Conservation (phyloP, 805 yeast genomes). For the Starmera dryadoides region DNA sequence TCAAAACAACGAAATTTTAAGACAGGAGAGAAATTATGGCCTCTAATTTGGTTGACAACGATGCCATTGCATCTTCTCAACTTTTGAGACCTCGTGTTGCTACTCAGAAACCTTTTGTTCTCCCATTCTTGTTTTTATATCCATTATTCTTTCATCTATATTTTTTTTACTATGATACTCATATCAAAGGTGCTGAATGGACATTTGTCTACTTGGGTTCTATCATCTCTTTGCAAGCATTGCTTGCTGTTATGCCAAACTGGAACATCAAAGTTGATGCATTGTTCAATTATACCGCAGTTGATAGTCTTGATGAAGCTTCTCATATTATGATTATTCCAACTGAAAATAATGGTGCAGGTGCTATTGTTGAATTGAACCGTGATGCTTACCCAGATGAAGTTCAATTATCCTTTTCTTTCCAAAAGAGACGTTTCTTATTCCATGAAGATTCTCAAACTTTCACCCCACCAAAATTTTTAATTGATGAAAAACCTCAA, state of each 20-base stretch:
- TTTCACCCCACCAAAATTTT: slow-evolving; percentile 79
- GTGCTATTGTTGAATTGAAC: slow-evolving; percentile 64
- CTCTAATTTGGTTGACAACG: slow-evolving; percentile 54
- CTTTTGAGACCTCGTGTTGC: slow-evolving; percentile 64
- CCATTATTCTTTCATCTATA: slow-evolving; percentile 68
- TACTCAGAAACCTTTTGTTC: slow-evolving; percentile 63
- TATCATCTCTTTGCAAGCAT: slow-evolving; percentile 61
- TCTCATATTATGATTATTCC: slow-evolving; percentile 71
- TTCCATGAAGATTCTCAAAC: slow-evolving; percentile 43
- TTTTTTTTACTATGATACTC: slow-evolving; percentile 61
- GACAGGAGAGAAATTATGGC: slow-evolving; percentile 1
- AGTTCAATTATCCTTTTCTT: slow-evolving; percentile 62
- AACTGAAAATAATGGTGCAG: slow-evolving; percentile 77
- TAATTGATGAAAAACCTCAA: slow-evolving; percentile 49
- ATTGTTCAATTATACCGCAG: slow-evolving; percentile 57
- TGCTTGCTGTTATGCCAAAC: slow-evolving; percentile 85
- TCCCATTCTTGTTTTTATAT: slow-evolving; percentile 76
- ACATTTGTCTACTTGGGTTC: slow-evolving; percentile 82
- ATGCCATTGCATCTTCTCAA: slow-evolving; percentile 64
- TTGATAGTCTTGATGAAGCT: slow-evolving; percentile 52
- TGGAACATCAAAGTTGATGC: slow-evolving; percentile 78
- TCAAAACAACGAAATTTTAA: no score
- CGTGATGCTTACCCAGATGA: slow-evolving; percentile 50
- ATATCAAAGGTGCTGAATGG: slow-evolving; percentile 91
- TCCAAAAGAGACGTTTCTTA: slow-evolving; percentile 88